Evolutionary conservation across 2,329 filamentous ascomycete species (phyloP).

Genomic region (Arthrinium puccinioides): DNA sequence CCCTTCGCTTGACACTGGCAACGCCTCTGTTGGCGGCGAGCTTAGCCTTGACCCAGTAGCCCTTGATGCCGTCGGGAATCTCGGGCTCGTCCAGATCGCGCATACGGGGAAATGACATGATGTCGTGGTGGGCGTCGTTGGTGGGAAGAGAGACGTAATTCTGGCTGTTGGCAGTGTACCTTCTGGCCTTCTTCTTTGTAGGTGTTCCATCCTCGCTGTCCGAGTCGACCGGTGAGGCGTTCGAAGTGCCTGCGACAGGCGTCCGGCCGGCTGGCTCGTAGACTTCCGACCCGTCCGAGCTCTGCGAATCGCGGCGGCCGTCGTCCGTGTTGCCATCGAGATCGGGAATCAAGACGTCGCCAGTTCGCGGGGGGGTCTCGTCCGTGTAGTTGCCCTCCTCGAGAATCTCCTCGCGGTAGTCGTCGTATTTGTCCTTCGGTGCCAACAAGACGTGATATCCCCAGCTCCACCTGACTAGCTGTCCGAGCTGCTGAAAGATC

Average conservation of each 20-base stretch:
- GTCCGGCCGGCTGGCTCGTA: conserved; percentile 52
- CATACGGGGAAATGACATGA: conserved; percentile 56
- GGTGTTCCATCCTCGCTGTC: conserved; percentile 35
- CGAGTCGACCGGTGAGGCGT: conserved; percentile 40
- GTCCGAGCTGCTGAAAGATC: conserved; percentile 95
- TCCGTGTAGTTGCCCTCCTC: conserved; percentile 56
- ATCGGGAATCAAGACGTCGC: conserved; percentile 37
- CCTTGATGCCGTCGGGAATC: conserved; percentile 31
- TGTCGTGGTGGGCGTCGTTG: conserved; percentile 33
- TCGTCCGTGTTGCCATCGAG: conserved; percentile 31
- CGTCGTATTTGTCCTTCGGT: conserved; percentile 65
- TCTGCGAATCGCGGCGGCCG: conserved; percentile 19
- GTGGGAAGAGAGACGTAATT: conserved; percentile 10
- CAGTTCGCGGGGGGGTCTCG: conserved; percentile 24
- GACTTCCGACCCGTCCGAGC: conserved; percentile 35
- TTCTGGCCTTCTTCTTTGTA: conserved; percentile 21
- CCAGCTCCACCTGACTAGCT: conserved; percentile 96
- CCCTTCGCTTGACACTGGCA: conserved; percentile 13
- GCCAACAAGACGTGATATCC: conserved; percentile 93
- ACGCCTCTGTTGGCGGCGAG: conserved; percentile 23
- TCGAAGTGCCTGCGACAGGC: conserved; percentile 42
- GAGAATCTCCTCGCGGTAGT: conserved; percentile 48
- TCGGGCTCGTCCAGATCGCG: conserved; percentile 34
- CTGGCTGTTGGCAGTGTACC: conserved; percentile 8
- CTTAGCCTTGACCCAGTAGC: conserved; percentile 29